Percentiles rank a stretch among this genome's conserved stretches.
Conservation (phyloP, 768 basidiomycete species). For the Steccherinum ochraceum region DNA sequence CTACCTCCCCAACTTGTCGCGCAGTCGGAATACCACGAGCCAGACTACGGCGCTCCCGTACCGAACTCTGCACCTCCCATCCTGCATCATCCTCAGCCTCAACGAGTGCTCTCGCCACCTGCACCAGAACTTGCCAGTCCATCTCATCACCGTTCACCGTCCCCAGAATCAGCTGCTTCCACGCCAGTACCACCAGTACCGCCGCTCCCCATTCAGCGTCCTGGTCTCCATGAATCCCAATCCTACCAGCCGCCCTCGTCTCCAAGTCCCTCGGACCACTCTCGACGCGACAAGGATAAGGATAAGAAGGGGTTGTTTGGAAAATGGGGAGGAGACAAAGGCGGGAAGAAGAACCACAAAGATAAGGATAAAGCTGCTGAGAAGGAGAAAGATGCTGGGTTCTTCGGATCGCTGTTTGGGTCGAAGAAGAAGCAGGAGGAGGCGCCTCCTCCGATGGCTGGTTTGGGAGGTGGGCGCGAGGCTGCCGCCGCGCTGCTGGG, state of each 20-base stretch:
- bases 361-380: conserved; percentile 49
- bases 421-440: conserved; percentile 86
- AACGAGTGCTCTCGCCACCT: conserved; percentile 43
- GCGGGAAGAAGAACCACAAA: conserved; percentile 45
- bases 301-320: conserved; percentile 65
- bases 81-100: conserved; percentile 65
- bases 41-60: conserved; percentile 1
- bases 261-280: conserved; percentile 19
- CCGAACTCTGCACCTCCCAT: conserved; percentile 5
- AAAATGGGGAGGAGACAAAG: conserved; percentile 66
- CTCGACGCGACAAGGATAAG: conserved; percentile 53
- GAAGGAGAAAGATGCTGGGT: conserved; percentile 70
- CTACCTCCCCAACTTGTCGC: conserved; percentile 3
- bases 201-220: conserved; percentile 14
- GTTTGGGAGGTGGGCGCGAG: conserved; percentile 62
- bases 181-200: conserved; percentile 11
- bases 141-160: conserved; percentile 48
- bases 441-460: conserved; percentile 25
- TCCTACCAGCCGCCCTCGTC: conserved; percentile 25
- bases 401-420: conserved; percentile 90
- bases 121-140: conserved; percentile 29
- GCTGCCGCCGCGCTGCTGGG: conserved; percentile 85
- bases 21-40: conserved; percentile 6
- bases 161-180: conserved; percentile 31
- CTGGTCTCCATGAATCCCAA: conserved; percentile 20